Conservation (phyloP, 2,329 filamentous ascomycete species). For the Parafenestella ontariensis region DNA sequence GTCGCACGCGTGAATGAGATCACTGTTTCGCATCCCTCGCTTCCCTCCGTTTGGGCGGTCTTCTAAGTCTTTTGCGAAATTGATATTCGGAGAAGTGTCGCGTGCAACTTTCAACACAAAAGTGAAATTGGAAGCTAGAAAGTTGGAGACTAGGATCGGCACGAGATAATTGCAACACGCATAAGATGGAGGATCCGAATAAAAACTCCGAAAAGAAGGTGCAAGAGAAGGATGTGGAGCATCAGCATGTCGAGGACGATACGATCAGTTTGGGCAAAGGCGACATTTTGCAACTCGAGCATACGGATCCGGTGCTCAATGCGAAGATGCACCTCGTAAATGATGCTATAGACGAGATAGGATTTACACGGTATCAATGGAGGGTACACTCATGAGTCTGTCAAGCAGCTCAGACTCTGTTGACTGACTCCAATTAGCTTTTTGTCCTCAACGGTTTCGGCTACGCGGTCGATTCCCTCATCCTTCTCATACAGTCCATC, state of each 20-base stretch:
- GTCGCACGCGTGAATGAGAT: neutral
- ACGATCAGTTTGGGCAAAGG: constrained; percentile 37
- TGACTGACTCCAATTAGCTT: constrained; percentile 35
- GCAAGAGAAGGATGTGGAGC: constrained; percentile 17
- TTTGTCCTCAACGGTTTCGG: constrained; percentile 69
- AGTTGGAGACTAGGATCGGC: neutral
- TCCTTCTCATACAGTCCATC: constrained; percentile 68
- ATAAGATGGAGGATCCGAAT: constrained; percentile 4
- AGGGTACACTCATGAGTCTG: constrained; percentile 44
- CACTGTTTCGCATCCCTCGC: neutral
- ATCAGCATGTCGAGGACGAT: constrained; percentile 9
- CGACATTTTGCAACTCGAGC: constrained; percentile 65
- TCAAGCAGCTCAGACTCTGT: neutral
- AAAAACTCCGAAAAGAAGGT: constrained; percentile 9
- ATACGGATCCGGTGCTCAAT: constrained; percentile 67
- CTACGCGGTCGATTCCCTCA: constrained; percentile 64
- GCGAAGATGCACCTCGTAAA: constrained; percentile 75
- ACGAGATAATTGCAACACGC: neutral
- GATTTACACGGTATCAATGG: constrained; percentile 62
- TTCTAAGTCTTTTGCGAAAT: neutral
- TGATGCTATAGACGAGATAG: constrained; percentile 52
- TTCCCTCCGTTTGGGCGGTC: neutral
- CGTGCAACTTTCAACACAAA: constrained; percentile 4
- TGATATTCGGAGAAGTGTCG: constrained; percentile 1
- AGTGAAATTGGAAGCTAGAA: neutral